Evolutionary conservation across 345 rosid species (phyloP).

Genomic region (Schrenkiella parvula): DNA sequence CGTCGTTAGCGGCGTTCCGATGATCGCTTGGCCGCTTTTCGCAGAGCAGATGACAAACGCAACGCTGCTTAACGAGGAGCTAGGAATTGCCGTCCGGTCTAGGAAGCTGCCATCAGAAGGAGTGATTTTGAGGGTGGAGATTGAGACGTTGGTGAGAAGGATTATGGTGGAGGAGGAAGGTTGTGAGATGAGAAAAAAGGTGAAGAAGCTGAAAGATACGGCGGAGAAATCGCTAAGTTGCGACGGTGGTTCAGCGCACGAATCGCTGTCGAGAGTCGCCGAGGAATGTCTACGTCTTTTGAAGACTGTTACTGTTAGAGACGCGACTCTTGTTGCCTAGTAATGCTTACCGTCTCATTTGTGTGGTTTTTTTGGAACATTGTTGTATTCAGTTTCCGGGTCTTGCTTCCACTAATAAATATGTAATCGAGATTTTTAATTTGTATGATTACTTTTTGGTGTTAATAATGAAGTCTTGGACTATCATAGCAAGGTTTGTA

Average conservation of each 20-base stretch:
- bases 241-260: not conserved
- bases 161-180: conserved; percentile 40
- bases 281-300: not conserved
- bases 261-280: conserved; percentile 8
- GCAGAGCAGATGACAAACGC: conserved; percentile 6
- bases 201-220: conserved; percentile 25
- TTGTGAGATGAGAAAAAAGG: conserved; percentile 34
- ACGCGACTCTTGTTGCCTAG: not conserved
- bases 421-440: not conserved
- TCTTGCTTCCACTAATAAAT: not conserved
- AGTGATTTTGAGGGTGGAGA: conserved; percentile 18
- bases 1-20: conserved; percentile 38
- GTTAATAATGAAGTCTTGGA: not conserved
- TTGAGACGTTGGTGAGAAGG: conserved; percentile 39
- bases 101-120: not conserved
- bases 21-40: conserved; percentile 46
- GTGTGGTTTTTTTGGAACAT: not conserved
- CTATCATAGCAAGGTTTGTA: not conserved
- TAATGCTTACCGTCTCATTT: not conserved
- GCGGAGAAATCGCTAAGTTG: conserved; percentile 1
- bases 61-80: conserved; percentile 40
- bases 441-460: not conserved
- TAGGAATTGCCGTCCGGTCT: conserved; percentile 27
- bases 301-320: not conserved
- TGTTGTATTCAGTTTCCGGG: not conserved